Percentiles rank a stretch among this genome's conserved stretches.
Conservation (phyloP, 1,284 basidiomycete species). For the Marasmius oreades region DNA sequence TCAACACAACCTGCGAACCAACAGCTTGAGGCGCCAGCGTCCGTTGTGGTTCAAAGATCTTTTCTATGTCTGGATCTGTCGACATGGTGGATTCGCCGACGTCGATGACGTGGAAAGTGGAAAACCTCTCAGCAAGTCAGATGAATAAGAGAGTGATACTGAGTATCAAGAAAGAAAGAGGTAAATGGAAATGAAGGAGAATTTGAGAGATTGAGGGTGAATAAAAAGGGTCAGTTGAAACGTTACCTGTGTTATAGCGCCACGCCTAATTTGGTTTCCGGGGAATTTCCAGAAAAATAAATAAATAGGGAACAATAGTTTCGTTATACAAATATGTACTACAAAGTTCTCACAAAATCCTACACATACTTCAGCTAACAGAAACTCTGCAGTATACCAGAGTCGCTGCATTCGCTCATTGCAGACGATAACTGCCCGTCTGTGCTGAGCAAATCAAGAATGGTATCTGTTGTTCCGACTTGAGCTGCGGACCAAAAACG, state of each 20-base stretch:
- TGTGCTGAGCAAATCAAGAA: neutral
- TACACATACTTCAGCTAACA: too few relatives aligned
- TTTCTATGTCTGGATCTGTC: conserved; percentile 26
- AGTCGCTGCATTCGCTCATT: too few relatives aligned
- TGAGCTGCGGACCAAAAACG: neutral
- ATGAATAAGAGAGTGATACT: neutral
- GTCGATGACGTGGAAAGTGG: neutral
- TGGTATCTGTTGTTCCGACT: neutral
- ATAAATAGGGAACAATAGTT: too few relatives aligned
- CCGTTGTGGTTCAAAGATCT: conserved; percentile 46
- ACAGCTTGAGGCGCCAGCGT: conserved; percentile 80
- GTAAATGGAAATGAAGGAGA: neutral
- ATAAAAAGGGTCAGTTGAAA: too few relatives aligned
- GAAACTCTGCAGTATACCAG: too few relatives aligned
- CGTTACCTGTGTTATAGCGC: too few relatives aligned
- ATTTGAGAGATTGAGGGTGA: neutral
- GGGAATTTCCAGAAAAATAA: neutral
- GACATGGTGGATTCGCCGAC: neutral
- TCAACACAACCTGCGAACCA: conserved; percentile 75
- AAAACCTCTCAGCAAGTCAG: neutral
- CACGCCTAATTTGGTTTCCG: neutral
- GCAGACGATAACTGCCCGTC: neutral
- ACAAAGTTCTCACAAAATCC: too few relatives aligned
- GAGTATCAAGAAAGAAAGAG: neutral
- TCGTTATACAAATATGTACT: too few relatives aligned